phyloP scores from a whole-genome alignment of 73 alveolate genomes.

The Paramecium caudatum region DNA sequence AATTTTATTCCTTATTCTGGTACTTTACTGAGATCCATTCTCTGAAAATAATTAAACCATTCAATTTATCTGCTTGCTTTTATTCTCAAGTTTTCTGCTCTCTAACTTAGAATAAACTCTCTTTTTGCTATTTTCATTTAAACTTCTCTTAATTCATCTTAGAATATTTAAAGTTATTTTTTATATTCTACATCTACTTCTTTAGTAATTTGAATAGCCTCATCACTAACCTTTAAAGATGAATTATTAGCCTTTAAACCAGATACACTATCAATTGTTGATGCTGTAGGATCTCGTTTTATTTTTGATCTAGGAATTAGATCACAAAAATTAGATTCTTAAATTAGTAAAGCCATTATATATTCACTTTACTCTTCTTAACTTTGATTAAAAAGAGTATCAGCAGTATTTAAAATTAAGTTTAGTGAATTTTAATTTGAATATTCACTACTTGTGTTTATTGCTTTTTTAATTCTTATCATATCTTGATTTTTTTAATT shows the following conservation, averaged over 20 bases:
- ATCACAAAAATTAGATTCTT: not conserved
- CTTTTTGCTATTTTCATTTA: not conserved
- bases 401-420: not conserved
- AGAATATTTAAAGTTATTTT: not conserved
- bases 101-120: not conserved
- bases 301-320: slow-evolving; percentile 28
- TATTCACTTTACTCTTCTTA: not conserved
- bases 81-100: not conserved
- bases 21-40: not conserved
- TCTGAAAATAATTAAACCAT: not conserved
- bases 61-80: not conserved
- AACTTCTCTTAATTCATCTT: not conserved
- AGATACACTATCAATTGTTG: not conserved
- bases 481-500: not conserved
- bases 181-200: not conserved
- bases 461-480: not conserved
- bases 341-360: not conserved
- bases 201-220: not conserved
- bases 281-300: not conserved
- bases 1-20: not conserved
- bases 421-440: not conserved
- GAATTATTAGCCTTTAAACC: not conserved
- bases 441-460: not conserved
- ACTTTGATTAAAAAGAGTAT: not conserved
- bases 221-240: not conserved